Conservation (phyloP, 2,329 filamentous ascomycete genomes). For the Chrysoporthe cubensis region DNA sequence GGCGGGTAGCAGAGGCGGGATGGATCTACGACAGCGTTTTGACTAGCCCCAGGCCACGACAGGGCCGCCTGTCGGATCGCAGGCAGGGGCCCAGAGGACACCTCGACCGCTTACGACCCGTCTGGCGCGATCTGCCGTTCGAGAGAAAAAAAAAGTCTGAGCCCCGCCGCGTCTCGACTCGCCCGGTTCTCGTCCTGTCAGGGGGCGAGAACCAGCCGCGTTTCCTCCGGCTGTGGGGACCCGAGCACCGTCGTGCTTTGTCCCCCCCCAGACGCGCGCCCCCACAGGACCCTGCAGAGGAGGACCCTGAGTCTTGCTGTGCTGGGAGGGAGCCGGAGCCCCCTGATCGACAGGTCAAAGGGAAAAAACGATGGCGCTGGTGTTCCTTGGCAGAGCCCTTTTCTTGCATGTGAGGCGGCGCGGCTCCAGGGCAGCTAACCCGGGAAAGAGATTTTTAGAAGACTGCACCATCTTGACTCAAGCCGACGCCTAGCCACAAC, state of each 20-base stretch:
- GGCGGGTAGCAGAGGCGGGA: not conserved
- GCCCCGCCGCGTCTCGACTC: not conserved
- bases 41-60: not conserved
- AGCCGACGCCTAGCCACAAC: not conserved
- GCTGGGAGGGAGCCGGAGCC: not conserved
- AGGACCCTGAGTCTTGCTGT: not conserved
- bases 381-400: not conserved
- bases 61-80: not conserved
- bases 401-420: not conserved
- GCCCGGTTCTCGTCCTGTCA: not conserved
- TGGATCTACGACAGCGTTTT: not conserved
- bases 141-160: not conserved
- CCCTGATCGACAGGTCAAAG: not conserved
- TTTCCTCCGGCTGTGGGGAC: not conserved
- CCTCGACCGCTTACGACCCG: not conserved
- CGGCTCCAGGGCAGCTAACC: not conserved
- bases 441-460: not conserved
- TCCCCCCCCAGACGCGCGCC: not conserved
- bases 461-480: conserved; percentile 1
- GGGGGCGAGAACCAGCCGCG: not conserved
- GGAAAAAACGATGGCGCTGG: not conserved
- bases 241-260: not conserved
- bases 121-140: not conserved
- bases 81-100: not conserved
- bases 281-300: not conserved